Evolutionary conservation across 495 filamentous ascomycete genomes (phyloP).

Genomic region (Penicillium subrubescens): DNA sequence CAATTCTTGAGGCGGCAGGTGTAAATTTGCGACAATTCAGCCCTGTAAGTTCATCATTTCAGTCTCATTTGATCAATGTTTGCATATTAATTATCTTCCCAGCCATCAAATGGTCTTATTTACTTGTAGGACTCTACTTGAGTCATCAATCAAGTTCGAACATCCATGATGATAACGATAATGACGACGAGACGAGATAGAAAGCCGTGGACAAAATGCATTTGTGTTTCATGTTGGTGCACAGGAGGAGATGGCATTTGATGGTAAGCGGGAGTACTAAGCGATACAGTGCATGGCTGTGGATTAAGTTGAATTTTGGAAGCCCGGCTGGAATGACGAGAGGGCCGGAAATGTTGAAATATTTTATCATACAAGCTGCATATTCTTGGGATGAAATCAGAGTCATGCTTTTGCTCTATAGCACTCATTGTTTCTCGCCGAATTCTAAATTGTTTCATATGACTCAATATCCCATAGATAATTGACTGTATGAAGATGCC

Average conservation of each 20-base stretch:
- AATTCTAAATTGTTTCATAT: background rate
- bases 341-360: background rate
- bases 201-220: background rate
- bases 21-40: constrained; percentile 80
- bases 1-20: constrained; percentile 73
- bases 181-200: background rate
- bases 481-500: background rate
- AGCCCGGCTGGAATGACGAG: background rate
- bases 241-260: background rate
- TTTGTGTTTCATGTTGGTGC: background rate
- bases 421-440: background rate
- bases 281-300: background rate
- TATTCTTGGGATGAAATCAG: background rate
- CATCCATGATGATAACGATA: background rate
- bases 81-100: constrained; percentile 12
- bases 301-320: background rate
- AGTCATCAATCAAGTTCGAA: background rate
- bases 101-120: constrained; percentile 54
- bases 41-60: constrained; percentile 57
- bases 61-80: background rate
- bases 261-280: background rate
- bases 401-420: background rate
- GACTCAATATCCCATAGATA: background rate
- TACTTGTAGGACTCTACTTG: constrained; percentile 37
- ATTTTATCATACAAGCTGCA: background rate